Conservation (phyloP, 306 rosid species). For the Parietaria judaica region DNA sequence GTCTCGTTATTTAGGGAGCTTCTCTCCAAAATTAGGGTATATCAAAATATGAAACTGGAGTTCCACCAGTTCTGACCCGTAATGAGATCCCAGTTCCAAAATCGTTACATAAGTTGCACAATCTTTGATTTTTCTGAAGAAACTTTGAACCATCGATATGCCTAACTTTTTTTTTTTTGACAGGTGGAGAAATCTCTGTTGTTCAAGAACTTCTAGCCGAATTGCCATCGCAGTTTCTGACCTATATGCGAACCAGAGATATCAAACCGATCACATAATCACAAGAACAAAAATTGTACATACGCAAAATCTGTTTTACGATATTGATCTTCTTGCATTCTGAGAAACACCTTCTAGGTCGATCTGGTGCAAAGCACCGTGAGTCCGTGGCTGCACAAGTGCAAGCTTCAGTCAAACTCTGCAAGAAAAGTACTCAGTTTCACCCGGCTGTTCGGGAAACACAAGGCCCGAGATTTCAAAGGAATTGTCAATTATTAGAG, state of each 20-base stretch:
- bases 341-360: constrained; percentile 10
- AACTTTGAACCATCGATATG: constrained; percentile 1
- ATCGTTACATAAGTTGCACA: constrained; percentile 4
- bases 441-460: neutral
- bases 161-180: constrained; percentile 17
- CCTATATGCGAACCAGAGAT: constrained; percentile 76
- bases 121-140: neutral
- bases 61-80: too few species aligned
- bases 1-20: too few species aligned
- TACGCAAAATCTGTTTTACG: constrained; percentile 23
- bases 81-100: too few species aligned
- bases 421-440: neutral
- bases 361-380: neutral
- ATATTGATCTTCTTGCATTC: constrained; percentile 26
- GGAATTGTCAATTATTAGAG: neutral
- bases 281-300: constrained; percentile 34
- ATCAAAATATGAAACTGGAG: too few species aligned
- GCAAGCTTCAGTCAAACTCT: neutral
- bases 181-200: constrained; percentile 90
- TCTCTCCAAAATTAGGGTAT: too few species aligned
- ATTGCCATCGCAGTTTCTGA: constrained; percentile 84
- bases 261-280: constrained; percentile 56
- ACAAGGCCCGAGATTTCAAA: neutral
- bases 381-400: neutral
- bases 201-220: constrained; percentile 95